Evolutionary conservation across 441 rosid species (phyloP), one percentile per base, ranked within the genome.

Genomic region (Populus trichocarpa): DNA sequence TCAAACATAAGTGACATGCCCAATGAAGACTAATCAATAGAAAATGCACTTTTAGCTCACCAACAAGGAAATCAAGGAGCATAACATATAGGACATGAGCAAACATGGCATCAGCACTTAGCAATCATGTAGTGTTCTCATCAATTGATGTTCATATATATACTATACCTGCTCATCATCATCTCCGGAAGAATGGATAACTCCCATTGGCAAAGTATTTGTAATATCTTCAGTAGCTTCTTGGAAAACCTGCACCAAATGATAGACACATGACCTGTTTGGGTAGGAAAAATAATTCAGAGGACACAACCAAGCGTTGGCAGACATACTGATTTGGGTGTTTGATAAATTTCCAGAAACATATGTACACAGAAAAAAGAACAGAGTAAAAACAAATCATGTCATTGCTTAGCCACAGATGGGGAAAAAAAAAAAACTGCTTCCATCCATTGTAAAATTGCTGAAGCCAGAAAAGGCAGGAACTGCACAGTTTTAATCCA

Each of bases 151-250:
- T 12, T 63, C 11, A 69, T 9, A 23, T 18, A 67, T 11, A 16
- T 26, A 18, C 4, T 59, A 69, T 81, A 90, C 92, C 94, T 87
- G 91, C 63, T 87, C 94, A 76, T 89, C 95, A 70, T 88, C 90
- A 83, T 88, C 90, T n/a, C 79, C 92, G n/a, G 94, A 81, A 72
- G 92, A 86, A 79, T 82, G 84, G 67, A 85, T 84, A 74, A 83
- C 83, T 72, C 79, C 84, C 83, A 85, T 72, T 35, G 90, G 88
- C 80, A 88, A 75, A 14, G 83, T 79, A 81, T 72, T 75, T 22
- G 87, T 80, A 10, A 86, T 78, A 79, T 86, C 87, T 66, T 84
- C 90, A 28, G 80, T 77, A 67, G 81, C 78, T 77, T 85, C 90
- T 72, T 75, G 85, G 81, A 89, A 83, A 82, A 83, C 89, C 93